These are phyloP conservation scores for Hypoxylon rickii DNA, from an alignment of 495 filamentous ascomycete genomes.

Conservation along the genomic window DNA sequence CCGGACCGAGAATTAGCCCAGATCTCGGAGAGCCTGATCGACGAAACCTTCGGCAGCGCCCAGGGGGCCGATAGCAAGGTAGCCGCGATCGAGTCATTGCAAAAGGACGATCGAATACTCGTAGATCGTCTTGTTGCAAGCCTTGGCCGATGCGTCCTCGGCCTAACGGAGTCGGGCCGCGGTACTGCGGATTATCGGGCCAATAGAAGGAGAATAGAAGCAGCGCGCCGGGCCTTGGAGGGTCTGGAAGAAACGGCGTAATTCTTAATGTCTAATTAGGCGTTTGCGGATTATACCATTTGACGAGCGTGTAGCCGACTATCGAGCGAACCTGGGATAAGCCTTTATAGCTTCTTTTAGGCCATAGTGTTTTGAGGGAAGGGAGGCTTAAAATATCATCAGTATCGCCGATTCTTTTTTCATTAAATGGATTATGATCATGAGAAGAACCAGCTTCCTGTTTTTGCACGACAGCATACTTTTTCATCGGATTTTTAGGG, in stretches of 20 bases:
- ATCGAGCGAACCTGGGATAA: conserved; percentile 4
- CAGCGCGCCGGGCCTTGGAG: conserved; percentile 71
- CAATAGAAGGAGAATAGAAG: conserved; percentile 71
- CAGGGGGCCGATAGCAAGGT: conserved; percentile 28
- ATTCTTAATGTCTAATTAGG: conserved; percentile 26
- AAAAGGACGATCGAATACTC: conserved; percentile 71
- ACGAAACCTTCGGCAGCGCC: conserved; percentile 41
- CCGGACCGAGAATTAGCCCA: conserved; percentile 45
- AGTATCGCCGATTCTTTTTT: no score
- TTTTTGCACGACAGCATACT: conserved; percentile 4
- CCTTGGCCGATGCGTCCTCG: conserved; percentile 70
- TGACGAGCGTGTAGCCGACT: conserved; percentile 10
- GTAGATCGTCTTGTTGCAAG: conserved; percentile 78
- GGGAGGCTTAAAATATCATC: no score
- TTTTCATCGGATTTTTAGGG: not conserved
- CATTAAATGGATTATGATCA: conserved; percentile 29
- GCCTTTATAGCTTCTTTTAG: conserved; percentile 2
- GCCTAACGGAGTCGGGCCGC: conserved; percentile 65
- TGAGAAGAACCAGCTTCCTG: conserved; percentile 16
- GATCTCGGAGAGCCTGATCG: conserved; percentile 46
- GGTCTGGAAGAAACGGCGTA: conserved; percentile 48
- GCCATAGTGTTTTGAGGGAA: no score
- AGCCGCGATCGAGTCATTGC: conserved; percentile 54
- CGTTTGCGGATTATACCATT: conserved; percentile 34
- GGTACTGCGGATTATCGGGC: conserved; percentile 64